These are phyloP conservation scores for Galerina sulciceps DNA, from an alignment of 768 basidiomycete species.

Conservation along the genomic window DNA sequence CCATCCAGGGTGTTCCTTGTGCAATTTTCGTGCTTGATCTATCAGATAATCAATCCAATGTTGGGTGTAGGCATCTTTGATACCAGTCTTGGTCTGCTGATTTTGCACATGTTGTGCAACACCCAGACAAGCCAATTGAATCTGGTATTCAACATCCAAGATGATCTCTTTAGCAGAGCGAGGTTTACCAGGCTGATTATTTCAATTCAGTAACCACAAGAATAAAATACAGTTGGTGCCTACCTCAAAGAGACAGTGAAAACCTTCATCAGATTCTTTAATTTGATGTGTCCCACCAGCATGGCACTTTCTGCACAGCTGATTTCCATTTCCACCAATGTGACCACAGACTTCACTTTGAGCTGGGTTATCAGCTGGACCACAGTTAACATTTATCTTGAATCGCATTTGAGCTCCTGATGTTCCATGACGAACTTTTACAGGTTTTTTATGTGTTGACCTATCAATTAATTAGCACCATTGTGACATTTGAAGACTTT, in stretches of 20 bases:
- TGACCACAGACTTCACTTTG: conserved; percentile 42
- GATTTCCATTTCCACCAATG: conserved; percentile 43
- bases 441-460: conserved; percentile 32
- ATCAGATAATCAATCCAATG: conserved; percentile 40
- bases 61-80: conserved; percentile 44
- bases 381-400: conserved; percentile 29
- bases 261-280: conserved; percentile 38
- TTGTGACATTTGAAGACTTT: neutral
- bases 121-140: conserved; percentile 34
- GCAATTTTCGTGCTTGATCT: conserved; percentile 18
- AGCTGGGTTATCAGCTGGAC: conserved; percentile 42
- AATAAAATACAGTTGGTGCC: neutral
- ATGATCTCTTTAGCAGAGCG: conserved; percentile 26
- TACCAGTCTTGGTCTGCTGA: conserved; percentile 34
- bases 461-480: conserved; percentile 17
- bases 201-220: neutral
- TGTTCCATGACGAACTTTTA: conserved; percentile 31
- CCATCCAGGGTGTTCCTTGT: conserved; percentile 18
- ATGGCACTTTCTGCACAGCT: conserved; percentile 42
- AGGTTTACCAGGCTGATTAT: conserved; percentile 24
- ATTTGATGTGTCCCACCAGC: conserved; percentile 36
- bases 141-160: conserved; percentile 30
- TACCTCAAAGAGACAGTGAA: conserved; percentile 35
- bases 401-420: conserved; percentile 25
- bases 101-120: conserved; percentile 29